phyloP scores from a whole-genome alignment of 2,329 filamentous ascomycete genomes.

The Beauveria sp. region DNA sequence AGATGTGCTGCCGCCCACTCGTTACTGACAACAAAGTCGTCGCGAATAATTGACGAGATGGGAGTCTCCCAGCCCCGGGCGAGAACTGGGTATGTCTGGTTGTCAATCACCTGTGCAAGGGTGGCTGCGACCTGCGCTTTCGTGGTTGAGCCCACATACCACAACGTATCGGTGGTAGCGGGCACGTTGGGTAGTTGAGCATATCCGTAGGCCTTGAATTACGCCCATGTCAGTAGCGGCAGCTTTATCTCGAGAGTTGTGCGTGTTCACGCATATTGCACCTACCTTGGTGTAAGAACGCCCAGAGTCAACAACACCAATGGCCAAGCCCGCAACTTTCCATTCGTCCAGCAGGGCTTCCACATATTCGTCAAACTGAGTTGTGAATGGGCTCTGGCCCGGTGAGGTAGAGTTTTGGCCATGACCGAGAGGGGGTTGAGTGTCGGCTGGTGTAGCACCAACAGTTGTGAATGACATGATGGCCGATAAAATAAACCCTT shows the following conservation, averaged over 20 bases:
- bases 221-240: too few relatives aligned
- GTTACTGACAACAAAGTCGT: conserved; percentile 44
- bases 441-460: too few relatives aligned
- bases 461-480: not conserved
- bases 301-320: conserved; percentile 40
- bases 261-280: not conserved
- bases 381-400: conserved; percentile 11
- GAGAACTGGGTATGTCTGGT: conserved; percentile 22
- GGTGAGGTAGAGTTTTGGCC: not conserved
- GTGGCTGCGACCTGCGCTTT: conserved; percentile 47
- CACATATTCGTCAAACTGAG: conserved; percentile 11
- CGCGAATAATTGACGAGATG: conserved; percentile 38
- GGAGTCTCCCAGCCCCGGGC: conserved; percentile 38
- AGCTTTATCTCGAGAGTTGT: not conserved
- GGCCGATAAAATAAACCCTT: not conserved
- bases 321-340: conserved; percentile 41
- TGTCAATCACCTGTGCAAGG: conserved; percentile 42
- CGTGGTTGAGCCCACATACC: conserved; percentile 47
- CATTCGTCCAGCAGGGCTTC: conserved; percentile 23
- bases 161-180: conserved; percentile 40
- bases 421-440: not conserved
- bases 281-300: conserved; percentile 31
- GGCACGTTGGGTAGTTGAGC: conserved; percentile 29
- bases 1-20: conserved; percentile 38
- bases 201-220: conserved; percentile 21